Evolutionary conservation across 208 protist genomes (phyloP), one percentile per base, ranked within the genome.

Genomic region (Trypanosoma cruzi): DNA sequence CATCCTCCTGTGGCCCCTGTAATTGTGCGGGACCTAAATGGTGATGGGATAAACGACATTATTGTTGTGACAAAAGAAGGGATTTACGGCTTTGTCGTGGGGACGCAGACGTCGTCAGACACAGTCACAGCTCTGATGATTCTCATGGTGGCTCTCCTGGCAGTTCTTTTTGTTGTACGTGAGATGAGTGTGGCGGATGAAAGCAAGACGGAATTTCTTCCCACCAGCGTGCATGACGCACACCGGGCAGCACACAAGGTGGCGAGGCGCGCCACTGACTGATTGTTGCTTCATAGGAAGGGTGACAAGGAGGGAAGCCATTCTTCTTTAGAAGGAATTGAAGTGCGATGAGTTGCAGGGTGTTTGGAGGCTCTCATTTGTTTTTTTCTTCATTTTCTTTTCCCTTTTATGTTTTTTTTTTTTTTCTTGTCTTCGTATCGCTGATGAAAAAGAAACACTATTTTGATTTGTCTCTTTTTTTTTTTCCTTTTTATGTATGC

Each of bases 31-130:
- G 93, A 97, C 68, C 89, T 97, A 66, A 95, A 94, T 61, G 88
- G 88, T 10, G 93, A 97, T 68, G 85, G 86, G 31, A 89, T 86
- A 20, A 93, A 91, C 50, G 93, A 97, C 66, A 65, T 97, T 32
- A 84, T 97, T n/a, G 64, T 96, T 40, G 67, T 94, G 0, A 88
- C 91, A 7, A 42, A 60, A 32, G 55, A 79, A 16, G 69, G 79
- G 48, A 78, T 96, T 20, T 92, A 93, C 61, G 92, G 88, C 4
- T 92, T 89, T 67, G 73, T 92, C 13, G 79, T 84, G 34, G 72
- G 64, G 37, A 75, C 77, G 4, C 82, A 89, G 55, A 82, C 84
- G 1, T 86, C 86, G n/a, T 84, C 86, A n/a, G 80, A 84, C 57
- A 89, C 83, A 0, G 60, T 93, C 42, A 78, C 88, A 11, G 71